Evolutionary conservation across 2,329 filamentous ascomycete genomes (phyloP).

Genomic region (Monosporascus sp.): DNA sequence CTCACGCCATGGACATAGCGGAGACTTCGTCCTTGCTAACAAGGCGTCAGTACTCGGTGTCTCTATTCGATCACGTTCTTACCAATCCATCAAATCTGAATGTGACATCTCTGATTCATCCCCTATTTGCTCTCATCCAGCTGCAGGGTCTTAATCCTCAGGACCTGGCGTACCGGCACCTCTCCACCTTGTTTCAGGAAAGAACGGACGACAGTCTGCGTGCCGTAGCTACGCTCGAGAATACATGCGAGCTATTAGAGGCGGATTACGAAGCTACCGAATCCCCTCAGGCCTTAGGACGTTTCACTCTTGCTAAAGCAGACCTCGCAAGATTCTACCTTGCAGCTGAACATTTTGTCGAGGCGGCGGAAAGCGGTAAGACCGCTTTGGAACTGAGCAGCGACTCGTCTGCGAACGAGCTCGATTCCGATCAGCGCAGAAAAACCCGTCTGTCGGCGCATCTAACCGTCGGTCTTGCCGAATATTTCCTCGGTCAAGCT

Average conservation of each 20-base stretch:
- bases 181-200: constrained; percentile 77
- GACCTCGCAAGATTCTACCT: constrained; percentile 84
- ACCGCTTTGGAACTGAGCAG: constrained; percentile 72
- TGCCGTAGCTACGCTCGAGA: constrained; percentile 59
- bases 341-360: constrained; percentile 56
- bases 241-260: constrained; percentile 67
- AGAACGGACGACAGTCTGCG: constrained; percentile 63
- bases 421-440: constrained; percentile 58
- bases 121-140: constrained; percentile 83
- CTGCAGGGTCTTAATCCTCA: constrained; percentile 65
- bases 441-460: constrained; percentile 78
- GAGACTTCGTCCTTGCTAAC: constrained; percentile 69
- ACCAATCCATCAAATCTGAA: constrained; percentile 45
- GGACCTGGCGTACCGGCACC: constrained; percentile 69
- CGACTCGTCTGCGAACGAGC: constrained; percentile 63
- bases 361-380: constrained; percentile 75
- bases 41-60: constrained; percentile 73
- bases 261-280: constrained; percentile 80
- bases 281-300: constrained; percentile 64
- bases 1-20: constrained; percentile 89
- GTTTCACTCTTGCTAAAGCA: constrained; percentile 76
- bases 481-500: constrained; percentile 64
- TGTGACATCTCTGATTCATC: constrained; percentile 68
- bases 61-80: constrained; percentile 77
- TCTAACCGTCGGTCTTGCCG: constrained; percentile 76